These are phyloP conservation scores for Russula sp. DNA, from an alignment of 768 basidiomycete genomes.

Conservation along the genomic window DNA sequence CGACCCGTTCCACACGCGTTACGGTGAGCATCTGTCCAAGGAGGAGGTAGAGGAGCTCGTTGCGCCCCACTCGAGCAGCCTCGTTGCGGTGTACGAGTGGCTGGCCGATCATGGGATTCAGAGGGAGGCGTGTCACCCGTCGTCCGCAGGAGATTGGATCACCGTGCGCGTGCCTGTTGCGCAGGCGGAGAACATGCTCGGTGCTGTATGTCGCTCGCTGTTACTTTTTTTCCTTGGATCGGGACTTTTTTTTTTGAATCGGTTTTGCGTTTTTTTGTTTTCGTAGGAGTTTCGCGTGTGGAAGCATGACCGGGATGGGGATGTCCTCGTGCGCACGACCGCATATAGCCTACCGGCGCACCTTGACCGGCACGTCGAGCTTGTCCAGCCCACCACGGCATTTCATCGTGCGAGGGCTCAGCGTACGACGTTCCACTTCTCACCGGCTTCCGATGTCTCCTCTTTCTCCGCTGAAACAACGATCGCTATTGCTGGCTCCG, in stretches of 20 bases:
- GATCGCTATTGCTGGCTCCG: neutral
- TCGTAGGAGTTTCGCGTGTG: constrained; percentile 51
- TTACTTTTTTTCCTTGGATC: neutral
- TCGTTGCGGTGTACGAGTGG: constrained; percentile 48
- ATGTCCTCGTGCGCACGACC: constrained; percentile 50
- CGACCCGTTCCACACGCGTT: constrained; percentile 24
- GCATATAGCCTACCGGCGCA: constrained; percentile 50
- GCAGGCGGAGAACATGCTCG: constrained; percentile 53
- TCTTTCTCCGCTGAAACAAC: neutral
- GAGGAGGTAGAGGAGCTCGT: constrained; percentile 51
- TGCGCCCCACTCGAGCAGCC: constrained; percentile 43
- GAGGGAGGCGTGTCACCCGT: constrained; percentile 40
- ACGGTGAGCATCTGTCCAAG: constrained; percentile 39
- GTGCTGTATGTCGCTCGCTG: constrained; percentile 35
- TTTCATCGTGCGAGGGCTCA: constrained; percentile 41
- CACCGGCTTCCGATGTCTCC: neutral
- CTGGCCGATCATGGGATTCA: constrained; percentile 43
- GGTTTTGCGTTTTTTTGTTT: neutral
- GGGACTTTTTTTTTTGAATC: no score
- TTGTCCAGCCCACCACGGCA: constrained; percentile 61
- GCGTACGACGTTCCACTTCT: constrained; percentile 32
- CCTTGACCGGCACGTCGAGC: constrained; percentile 48
- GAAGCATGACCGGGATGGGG: constrained; percentile 42
- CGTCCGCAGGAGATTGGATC: constrained; percentile 58
- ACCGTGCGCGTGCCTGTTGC: constrained; percentile 44